phyloP scores from a whole-genome alignment of 306 rosid genomes.

The Begonia masoniana region DNA sequence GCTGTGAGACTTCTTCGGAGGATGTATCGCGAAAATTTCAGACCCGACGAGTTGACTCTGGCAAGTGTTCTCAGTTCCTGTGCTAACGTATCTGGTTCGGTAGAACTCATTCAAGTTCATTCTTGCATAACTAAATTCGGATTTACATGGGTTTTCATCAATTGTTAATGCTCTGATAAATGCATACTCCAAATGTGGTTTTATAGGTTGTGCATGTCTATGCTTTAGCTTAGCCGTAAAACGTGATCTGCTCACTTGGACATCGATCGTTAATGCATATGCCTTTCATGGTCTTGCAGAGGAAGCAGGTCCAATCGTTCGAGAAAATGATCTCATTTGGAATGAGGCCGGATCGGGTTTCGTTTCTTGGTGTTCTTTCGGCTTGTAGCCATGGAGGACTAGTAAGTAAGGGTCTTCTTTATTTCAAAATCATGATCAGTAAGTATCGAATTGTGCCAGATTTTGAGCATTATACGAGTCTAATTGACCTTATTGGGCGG shows the following conservation, averaged over 20 bases:
- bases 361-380: conserved; percentile 60
- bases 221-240: conserved; percentile 37
- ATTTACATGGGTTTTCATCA: conserved; percentile 37
- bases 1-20: conserved; percentile 40
- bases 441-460: conserved; percentile 37
- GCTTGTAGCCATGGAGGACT: conserved; percentile 66
- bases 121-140: conserved; percentile 37
- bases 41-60: conserved; percentile 51
- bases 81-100: conserved; percentile 30
- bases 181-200: conserved; percentile 75
- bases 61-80: conserved; percentile 57
- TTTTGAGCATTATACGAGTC: conserved; percentile 45
- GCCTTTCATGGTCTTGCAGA: conserved; percentile 61
- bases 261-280: conserved; percentile 53
- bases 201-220: conserved; percentile 24
- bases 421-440: conserved; percentile 42
- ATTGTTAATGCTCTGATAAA: conserved; percentile 38
- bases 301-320: conserved; percentile 38
- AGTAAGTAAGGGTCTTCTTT: conserved; percentile 37
- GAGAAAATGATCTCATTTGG: conserved; percentile 51
- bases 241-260: conserved; percentile 63
- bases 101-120: conserved; percentile 43
- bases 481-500: conserved; percentile 61
- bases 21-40: conserved; percentile 35
- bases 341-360: conserved; percentile 37